Evolutionary conservation across 768 basidiomycete genomes (phyloP), one percentile per base, ranked within the genome.

Genomic region (Suillus alpinus): DNA sequence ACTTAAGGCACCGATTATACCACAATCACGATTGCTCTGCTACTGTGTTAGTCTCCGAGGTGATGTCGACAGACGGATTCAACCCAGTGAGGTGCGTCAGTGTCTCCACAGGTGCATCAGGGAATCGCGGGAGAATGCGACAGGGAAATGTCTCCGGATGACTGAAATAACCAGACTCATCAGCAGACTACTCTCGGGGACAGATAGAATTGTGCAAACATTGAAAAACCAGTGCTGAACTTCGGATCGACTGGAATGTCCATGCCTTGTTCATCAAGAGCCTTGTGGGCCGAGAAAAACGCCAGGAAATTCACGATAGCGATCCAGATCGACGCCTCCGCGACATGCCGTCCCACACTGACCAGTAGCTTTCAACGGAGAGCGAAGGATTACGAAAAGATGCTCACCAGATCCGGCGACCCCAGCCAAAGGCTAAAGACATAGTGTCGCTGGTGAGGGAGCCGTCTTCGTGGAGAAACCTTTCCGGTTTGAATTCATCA

Each of bases 261-360:
- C 1, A 64, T 59, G 2, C 79, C 79, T 0, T 68, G 50, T 13
- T 61, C 64, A 46, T 78, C 76, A 26, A 26, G 26, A 26, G 72
- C 72, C 57, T 76, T 74, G 31, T 57, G 61, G 16, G 71, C 58
- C 14, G 67, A 32, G 62, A 77, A 75, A 6, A 68, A 63, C 0
- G 72, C 58, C 55, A 76, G 56, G 8, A 71, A 56, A 39, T 66
- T 69, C 20, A 66, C 72, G 56, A 69, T 71, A 7, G 67, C 66
- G 20, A 73, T 67, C 68, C 71, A 69, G 8, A 68, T 63, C 59
- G 67, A 69, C 0, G 67, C 61, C 29, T 73, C 68, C 0, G 71
- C 70, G 10, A 71, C 66, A 20, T 71, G 65, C 40, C 66, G 65
- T 7, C 69, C 68, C 4, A 70, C 66, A n/a, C 72, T 70, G 4